phyloP scores from a whole-genome alignment of 106 monocot genomes.

The Acorus calamus region DNA sequence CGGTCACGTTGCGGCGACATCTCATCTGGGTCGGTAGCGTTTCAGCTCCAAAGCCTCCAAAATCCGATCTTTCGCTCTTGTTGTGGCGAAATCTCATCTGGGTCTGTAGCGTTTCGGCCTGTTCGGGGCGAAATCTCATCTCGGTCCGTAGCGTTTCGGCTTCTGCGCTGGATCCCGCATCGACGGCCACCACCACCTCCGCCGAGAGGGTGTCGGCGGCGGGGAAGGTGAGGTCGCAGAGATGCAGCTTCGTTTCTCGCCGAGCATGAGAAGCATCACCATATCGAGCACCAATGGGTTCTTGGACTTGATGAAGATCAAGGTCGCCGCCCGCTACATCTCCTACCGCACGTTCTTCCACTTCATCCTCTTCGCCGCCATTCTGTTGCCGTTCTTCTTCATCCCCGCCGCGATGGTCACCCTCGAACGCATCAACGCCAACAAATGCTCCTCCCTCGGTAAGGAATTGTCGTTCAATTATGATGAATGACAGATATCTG shows the following conservation, averaged over 20 bases:
- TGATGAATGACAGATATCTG: no score
- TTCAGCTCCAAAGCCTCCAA: no score
- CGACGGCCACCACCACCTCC: conserved; percentile 3
- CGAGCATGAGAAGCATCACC: conserved; percentile 70
- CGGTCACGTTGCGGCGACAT: no score
- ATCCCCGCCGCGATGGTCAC: conserved; percentile 73
- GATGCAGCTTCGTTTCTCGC: conserved; percentile 61
- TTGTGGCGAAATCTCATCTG: no score
- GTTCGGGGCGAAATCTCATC: no score
- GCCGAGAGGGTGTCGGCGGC: conserved; percentile 2
- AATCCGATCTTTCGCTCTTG: no score
- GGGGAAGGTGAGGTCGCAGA: conserved; percentile 7
- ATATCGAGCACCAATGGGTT: conserved; percentile 46
- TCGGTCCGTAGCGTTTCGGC: no score
- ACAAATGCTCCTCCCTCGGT: conserved; percentile 72
- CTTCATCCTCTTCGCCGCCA: conserved; percentile 41
- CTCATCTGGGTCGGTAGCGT: no score
- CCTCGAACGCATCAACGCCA: conserved; percentile 36
- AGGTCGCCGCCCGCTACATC: conserved; percentile 21
- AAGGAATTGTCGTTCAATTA: neutral
- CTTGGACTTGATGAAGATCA: conserved; percentile 51
- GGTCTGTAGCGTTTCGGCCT: no score
- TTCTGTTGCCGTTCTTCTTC: conserved; percentile 72
- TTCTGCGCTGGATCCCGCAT: neutral
- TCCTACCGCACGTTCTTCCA: conserved; percentile 24